These are phyloP conservation scores for Trametes sanguinea DNA, from an alignment of 768 basidiomycete species.

Conservation along the genomic window DNA sequence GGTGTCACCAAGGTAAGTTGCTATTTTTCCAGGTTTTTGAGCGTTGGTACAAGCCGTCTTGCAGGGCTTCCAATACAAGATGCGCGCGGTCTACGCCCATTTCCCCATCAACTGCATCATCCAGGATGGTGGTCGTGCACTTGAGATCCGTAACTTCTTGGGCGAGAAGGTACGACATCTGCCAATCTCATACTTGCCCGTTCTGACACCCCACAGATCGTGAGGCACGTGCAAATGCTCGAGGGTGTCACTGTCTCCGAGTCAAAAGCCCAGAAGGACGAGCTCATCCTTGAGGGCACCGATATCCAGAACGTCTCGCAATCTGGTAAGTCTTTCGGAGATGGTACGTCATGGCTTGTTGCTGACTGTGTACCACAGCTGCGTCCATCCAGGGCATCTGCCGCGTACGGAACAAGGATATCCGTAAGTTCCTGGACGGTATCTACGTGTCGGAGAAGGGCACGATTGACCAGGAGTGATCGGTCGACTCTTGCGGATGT, in stretches of 20 bases:
- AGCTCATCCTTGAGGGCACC: constrained; percentile 91
- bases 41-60: neutral
- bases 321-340: constrained; percentile 58
- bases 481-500: constrained; percentile 17
- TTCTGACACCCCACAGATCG: constrained; percentile 53
- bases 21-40: neutral
- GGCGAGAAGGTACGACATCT: constrained; percentile 78
- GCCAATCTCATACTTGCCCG: too few species aligned
- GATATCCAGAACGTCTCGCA: constrained; percentile 98
- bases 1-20: constrained; percentile 86
- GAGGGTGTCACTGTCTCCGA: constrained; percentile 81
- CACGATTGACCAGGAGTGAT: constrained; percentile 52
- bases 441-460: constrained; percentile 88
- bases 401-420: constrained; percentile 99
- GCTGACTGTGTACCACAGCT: constrained; percentile 46
- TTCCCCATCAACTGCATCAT: constrained; percentile 99
- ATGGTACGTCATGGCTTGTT: neutral
- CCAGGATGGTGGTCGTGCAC: constrained; percentile 63
- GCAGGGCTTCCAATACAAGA: constrained; percentile 99
- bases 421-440: constrained; percentile 97
- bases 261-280: constrained; percentile 92
- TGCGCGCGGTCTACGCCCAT: constrained; percentile 99
- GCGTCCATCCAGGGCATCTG: constrained; percentile 97
- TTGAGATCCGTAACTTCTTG: constrained; percentile 95
- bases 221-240: constrained; percentile 92